These are phyloP conservation scores for Gracilaria gracilis DNA, from an alignment of 23 red algal genomes.

Conservation along the genomic window DNA sequence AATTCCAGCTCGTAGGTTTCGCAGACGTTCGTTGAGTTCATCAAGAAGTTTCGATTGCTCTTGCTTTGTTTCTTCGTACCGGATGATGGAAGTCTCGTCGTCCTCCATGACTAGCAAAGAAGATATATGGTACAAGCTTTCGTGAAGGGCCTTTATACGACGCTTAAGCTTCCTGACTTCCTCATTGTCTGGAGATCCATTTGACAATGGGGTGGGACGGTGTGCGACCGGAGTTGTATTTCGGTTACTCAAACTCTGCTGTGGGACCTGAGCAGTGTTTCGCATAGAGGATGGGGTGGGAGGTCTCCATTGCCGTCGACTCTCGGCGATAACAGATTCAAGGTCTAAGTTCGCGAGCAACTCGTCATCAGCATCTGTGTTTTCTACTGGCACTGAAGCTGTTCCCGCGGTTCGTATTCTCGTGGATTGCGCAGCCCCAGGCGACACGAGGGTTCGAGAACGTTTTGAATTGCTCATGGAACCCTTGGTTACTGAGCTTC, in stretches of 20 bases:
- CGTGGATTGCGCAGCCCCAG: background rate
- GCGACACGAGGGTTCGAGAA: background rate
- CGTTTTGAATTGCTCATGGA: background rate
- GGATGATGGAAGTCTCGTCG: constrained; percentile 23
- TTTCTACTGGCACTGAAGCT: background rate
- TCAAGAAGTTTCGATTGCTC: constrained; percentile 40
- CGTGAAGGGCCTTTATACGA: constrained; percentile 44
- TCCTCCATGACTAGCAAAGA: constrained; percentile 50
- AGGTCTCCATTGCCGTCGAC: constrained; percentile 11
- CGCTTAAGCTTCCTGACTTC: constrained; percentile 48
- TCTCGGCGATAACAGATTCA: constrained; percentile 52
- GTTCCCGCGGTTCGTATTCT: background rate
- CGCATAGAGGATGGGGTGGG: background rate
- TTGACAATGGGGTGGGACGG: background rate
- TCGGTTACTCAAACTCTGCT: background rate
- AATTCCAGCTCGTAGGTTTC: constrained; percentile 3
- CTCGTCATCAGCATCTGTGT: constrained; percentile 49
- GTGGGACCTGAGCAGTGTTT: background rate
- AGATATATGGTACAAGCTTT: constrained; percentile 64
- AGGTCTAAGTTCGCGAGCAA: constrained; percentile 47
- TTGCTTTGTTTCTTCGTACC: constrained; percentile 25
- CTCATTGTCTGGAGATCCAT: background rate
- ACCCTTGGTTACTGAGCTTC: background rate
- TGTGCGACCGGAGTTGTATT: background rate
- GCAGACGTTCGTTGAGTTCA: constrained; percentile 29